A percentile compares a stretch with the other conserved stretches of the same genome.
Conservation (phyloP, 2,329 filamentous ascomycete species). For the Chrysoporthe puriensis region DNA sequence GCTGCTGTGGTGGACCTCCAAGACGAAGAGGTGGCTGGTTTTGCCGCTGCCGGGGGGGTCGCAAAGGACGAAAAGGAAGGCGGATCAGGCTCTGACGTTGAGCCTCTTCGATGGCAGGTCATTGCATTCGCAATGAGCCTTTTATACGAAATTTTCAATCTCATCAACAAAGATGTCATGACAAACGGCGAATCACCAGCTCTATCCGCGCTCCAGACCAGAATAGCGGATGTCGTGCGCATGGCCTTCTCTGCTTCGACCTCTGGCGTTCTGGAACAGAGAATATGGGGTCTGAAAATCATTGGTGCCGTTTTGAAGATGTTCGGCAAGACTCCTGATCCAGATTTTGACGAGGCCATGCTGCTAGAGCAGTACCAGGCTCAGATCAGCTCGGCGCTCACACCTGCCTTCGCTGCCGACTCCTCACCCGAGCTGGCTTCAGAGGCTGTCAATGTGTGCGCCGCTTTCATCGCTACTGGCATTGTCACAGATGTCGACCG, state of each 20-base stretch:
- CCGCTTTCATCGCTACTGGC: slow-evolving; percentile 95
- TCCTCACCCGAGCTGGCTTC: slow-evolving; percentile 95
- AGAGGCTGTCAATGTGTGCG: slow-evolving; percentile 95
- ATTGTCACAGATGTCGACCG: slow-evolving; percentile 97
- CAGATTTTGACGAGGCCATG: slow-evolving; percentile 96
- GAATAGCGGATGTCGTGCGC: slow-evolving; percentile 88
- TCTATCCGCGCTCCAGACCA: slow-evolving; percentile 77
- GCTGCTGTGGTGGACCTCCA: slow-evolving; percentile 75
- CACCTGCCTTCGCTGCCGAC: slow-evolving; percentile 92
- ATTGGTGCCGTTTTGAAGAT: slow-evolving; percentile 93
- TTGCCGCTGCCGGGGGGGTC: slow-evolving; percentile 73
- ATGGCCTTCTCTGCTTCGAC: slow-evolving; percentile 98
- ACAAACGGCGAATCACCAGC: slow-evolving; percentile 79
- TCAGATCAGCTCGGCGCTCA: slow-evolving; percentile 94
- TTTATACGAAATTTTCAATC: slow-evolving; percentile 78
- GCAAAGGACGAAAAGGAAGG: slow-evolving; percentile 60
- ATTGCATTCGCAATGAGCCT: slow-evolving; percentile 91
- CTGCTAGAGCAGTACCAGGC: slow-evolving; percentile 97
- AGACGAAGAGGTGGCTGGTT: slow-evolving; percentile 96
- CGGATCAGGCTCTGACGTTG: slow-evolving; percentile 67
- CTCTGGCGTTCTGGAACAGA: slow-evolving; percentile 84
- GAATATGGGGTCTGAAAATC: slow-evolving; percentile 90
- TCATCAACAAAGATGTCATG: slow-evolving; percentile 78
- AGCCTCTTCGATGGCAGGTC: slow-evolving; percentile 93
- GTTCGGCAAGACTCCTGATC: slow-evolving; percentile 94